Evolutionary conservation across 345 rosid species (phyloP).

Genomic region (Euphorbia pulcherrima): DNA sequence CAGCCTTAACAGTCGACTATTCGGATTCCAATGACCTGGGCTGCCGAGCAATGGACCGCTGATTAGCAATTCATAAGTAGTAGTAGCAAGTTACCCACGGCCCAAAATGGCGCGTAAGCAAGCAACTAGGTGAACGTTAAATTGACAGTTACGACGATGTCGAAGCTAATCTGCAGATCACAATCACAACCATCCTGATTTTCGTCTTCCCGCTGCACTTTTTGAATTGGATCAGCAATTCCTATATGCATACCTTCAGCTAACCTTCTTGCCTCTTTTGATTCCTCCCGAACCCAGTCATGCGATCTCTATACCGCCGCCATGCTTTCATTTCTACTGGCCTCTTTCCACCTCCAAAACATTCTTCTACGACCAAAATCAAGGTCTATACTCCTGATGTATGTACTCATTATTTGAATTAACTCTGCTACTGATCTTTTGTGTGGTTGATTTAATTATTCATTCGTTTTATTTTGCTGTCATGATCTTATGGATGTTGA

Average conservation of each 20-base stretch:
- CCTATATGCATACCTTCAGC: too few species aligned
- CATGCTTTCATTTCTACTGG: not conserved
- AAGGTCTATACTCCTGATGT: not conserved
- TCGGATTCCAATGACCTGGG: too few species aligned
- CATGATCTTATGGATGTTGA: not conserved
- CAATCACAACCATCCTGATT: not conserved
- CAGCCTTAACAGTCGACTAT: too few species aligned
- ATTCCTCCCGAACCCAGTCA: constrained; percentile 9
- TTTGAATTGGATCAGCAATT: not conserved
- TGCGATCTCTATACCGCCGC: constrained; percentile 35
- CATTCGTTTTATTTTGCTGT: too few species aligned
- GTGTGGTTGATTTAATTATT: not conserved
- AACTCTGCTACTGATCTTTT: not conserved
- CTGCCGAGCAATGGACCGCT: too few species aligned
- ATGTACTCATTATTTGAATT: not conserved
- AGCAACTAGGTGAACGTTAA: not conserved
- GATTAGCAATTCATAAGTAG: too few species aligned
- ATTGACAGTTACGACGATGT: not conserved
- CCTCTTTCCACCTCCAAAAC: constrained; percentile 4
- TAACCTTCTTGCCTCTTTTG: not conserved
- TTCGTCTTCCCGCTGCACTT: not conserved
- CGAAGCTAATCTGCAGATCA: not conserved
- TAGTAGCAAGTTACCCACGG: not conserved
- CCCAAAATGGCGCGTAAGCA: constrained; percentile 6
- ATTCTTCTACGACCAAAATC: not conserved